A percentile compares a stretch with the other conserved stretches of the same genome.
Conservation (phyloP, 768 basidiomycete species). For the Rhizopogon sp. region DNA sequence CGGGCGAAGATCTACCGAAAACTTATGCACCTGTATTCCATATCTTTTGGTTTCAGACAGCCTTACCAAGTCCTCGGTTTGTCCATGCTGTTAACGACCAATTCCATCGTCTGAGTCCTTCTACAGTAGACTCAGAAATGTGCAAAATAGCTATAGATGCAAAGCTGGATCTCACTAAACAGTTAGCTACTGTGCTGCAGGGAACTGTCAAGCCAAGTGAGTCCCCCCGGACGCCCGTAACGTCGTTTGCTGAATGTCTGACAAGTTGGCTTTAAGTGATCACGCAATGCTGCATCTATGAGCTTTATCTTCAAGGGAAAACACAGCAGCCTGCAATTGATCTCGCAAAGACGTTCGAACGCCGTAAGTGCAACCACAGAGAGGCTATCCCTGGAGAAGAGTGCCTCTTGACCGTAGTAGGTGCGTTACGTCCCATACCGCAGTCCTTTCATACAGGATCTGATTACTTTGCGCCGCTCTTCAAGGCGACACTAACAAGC, state of each 20-base stretch:
- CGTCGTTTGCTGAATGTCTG: conserved; percentile 15
- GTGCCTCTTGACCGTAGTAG: conserved; percentile 77
- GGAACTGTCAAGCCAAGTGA: conserved; percentile 89
- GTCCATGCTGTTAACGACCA: conserved; percentile 12
- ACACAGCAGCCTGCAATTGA: conserved; percentile 72
- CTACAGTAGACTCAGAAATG: conserved; percentile 73
- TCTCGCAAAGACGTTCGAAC: conserved; percentile 89
- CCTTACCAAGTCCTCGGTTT: conserved; percentile 91
- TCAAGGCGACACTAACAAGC: conserved; percentile 78
- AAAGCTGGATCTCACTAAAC: conserved; percentile 73
- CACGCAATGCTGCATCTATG: conserved; percentile 95
- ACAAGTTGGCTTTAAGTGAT: conserved; percentile 78
- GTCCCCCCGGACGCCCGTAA: conserved; percentile 22
- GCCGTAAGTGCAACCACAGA: conserved; percentile 91
- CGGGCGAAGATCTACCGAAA: conserved; percentile 92
- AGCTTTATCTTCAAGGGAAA: conserved; percentile 82
- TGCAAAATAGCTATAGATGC: conserved; percentile 62
- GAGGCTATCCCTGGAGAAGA: conserved; percentile 83
- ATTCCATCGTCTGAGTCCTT: conserved; percentile 23
- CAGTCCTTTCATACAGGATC: not conserved
- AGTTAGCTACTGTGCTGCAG: conserved; percentile 73
- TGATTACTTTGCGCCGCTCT: not conserved
- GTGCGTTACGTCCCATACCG: conserved; percentile 31
- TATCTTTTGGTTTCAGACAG: conserved; percentile 85
- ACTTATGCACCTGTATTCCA: conserved; percentile 86